These are phyloP conservation scores for Neonectria magnoliae DNA, from an alignment of 2,329 filamentous ascomycete genomes.

Conservation along the genomic window DNA sequence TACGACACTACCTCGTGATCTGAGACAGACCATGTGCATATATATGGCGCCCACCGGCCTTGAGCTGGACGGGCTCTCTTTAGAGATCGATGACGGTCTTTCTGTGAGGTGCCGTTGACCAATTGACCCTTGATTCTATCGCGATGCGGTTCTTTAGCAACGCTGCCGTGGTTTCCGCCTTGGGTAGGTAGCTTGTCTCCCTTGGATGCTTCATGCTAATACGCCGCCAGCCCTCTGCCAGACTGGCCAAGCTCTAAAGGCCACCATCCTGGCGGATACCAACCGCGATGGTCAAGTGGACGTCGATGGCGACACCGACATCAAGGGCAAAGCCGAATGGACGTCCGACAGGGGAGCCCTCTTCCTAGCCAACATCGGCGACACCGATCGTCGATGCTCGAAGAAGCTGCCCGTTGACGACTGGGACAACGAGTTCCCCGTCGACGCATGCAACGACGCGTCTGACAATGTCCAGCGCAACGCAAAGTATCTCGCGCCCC, in stretches of 20 bases:
- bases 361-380: slow-evolving; percentile 51
- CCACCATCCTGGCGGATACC: slow-evolving; percentile 47
- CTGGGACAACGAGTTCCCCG: slow-evolving; percentile 4
- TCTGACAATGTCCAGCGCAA: slow-evolving; percentile 45
- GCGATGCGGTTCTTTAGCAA: slow-evolving; percentile 17
- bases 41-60: too few species aligned
- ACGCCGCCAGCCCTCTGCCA: slow-evolving; percentile 1
- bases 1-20: too few species aligned
- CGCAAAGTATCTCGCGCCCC: slow-evolving; percentile 44
- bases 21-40: too few species aligned
- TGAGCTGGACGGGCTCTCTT: neutral
- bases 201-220: accelerated
- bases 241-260: slow-evolving; percentile 22
- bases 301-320: slow-evolving; percentile 27
- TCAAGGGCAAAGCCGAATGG: slow-evolving; percentile 38
- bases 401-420: slow-evolving; percentile 14
- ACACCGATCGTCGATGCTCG: slow-evolving; percentile 45
- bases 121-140: neutral
- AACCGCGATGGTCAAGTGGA: slow-evolving; percentile 50
- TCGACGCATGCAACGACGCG: slow-evolving; percentile 49
- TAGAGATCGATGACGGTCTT: neutral
- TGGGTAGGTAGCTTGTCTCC: slow-evolving; percentile 11
- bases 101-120: neutral
- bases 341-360: slow-evolving; percentile 43
- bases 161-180: slow-evolving; percentile 4